Conservation (phyloP, 208 protist species). For the Lotmaria passim region DNA sequence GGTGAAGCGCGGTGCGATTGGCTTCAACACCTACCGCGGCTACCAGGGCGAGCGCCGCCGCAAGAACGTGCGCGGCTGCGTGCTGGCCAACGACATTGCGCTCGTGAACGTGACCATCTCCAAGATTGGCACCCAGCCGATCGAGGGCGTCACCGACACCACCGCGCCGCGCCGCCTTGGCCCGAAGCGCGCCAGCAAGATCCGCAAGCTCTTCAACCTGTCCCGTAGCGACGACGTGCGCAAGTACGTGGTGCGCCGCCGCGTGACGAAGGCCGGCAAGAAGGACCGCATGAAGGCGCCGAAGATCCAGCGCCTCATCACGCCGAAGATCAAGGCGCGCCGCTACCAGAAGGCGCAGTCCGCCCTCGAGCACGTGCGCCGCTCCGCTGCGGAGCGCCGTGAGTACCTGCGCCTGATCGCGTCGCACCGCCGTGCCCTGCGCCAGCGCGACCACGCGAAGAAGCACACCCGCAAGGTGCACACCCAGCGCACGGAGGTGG, state of each 20-base stretch:
- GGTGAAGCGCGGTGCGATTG: conserved; percentile 92
- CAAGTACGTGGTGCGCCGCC: conserved; percentile 97
- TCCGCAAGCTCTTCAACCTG: conserved; percentile 99
- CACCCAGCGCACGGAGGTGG: conserved; percentile 70
- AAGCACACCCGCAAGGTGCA: conserved; percentile 71
- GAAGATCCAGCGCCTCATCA: conserved; percentile 99
- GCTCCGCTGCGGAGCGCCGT: conserved; percentile 77
- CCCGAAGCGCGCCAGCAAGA: conserved; percentile 99
- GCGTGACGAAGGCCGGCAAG: conserved; percentile 95
- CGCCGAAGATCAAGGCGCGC: conserved; percentile 82
- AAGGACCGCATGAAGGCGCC: conserved; percentile 97
- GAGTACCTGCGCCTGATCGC: conserved; percentile 51
- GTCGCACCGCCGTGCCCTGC: conserved; percentile 63
- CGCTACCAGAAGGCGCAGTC: conserved; percentile 79
- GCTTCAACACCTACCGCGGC: conserved; percentile 92
- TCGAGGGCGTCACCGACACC: conserved; percentile 98
- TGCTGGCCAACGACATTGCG: conserved; percentile 96
- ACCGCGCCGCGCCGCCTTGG: conserved; percentile 96
- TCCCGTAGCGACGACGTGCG: conserved; percentile 97
- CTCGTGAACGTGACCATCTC: conserved; percentile 98
- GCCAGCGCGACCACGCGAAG: conserved; percentile 74
- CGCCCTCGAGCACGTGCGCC: conserved; percentile 70
- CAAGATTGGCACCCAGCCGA: conserved; percentile 95
- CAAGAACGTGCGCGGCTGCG: conserved; percentile 99
- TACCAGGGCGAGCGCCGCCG: conserved; percentile 97